Base-by-base conservation (phyloP, 2,329 filamentous ascomycete species). In the Mycogone perniciosa region DNA sequence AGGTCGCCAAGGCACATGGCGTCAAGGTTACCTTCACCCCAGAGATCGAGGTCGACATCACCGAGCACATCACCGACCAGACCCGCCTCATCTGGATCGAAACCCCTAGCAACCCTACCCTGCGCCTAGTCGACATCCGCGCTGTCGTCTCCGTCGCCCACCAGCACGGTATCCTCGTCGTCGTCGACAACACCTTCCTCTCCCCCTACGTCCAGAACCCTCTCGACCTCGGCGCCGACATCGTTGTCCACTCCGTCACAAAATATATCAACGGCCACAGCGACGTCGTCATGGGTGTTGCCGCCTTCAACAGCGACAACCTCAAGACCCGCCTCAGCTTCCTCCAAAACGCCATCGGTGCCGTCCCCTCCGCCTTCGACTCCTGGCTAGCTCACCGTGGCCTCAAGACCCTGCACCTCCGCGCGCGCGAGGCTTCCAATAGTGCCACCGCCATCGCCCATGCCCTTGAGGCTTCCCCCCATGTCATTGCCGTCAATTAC, bases 121-220 rank as follows among this genome's bases (percentile, higher is more conserved):
- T 99, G 51, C 84, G 88, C 30, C 80, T 99, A 44, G 92, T 97
- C 57, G 92, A 99, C 71, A 96, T 99, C 66, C 79, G 88, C 61
- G 85, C 88, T 48, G 87, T 99, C 38, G 86, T 88, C 30, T 82
- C 82, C 30, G 79, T 86, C 50, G 93, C 93, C 13, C 93, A 97
- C 70, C 77, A 85, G 62, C 88, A 89, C 64, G 92, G 91, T 55
- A 89, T 97, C 63, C 77, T 89, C 66, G 93, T 99, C 40, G 93
- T 99, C n/a, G 93, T 99, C 39, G 93, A 99, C 76, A 99, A 99
- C 76, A 99, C 93, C 20, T 99, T 99, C 77, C 77, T 97, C 65
- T 92, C 87, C 55, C 93, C 93, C 31, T 99, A 97, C 68, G 81
- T 99, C 44, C 93, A 99, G 74, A 97, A 96, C 71, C 93, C 93